Evolutionary conservation across 306 rosid species (phyloP).

Genomic region (Quercus engelmannii): DNA sequence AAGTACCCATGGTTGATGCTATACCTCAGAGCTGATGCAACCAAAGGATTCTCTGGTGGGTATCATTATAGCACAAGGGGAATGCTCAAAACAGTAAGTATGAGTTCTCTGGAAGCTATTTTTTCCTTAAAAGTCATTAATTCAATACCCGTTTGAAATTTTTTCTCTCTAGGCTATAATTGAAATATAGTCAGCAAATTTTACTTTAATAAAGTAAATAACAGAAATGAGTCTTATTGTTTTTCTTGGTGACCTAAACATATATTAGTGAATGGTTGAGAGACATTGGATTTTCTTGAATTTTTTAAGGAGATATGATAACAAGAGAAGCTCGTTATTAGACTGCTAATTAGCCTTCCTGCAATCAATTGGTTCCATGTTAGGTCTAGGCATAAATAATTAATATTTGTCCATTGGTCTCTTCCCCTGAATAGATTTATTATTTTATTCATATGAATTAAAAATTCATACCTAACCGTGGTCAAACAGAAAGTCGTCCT

Average conservation of each 20-base stretch:
- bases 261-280: background rate
- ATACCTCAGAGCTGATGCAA: slow-evolving; percentile 85
- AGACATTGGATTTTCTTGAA: background rate
- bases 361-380: background rate
- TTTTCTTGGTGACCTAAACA: background rate
- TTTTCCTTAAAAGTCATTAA: background rate
- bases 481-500: background rate
- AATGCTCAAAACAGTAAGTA: slow-evolving; percentile 72
- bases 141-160: background rate
- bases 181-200: background rate
- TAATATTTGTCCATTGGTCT: slow-evolving; percentile 9
- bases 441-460: background rate
- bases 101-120: background rate
- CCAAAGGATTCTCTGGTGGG: slow-evolving; percentile 78
- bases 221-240: background rate
- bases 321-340: background rate
- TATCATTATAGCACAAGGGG: slow-evolving; percentile 85
- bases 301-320: background rate
- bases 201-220: background rate
- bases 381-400: background rate
- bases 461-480: background rate
- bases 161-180: background rate
- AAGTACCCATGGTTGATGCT: slow-evolving; percentile 87
- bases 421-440: background rate
- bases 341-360: slow-evolving; percentile 1